Base-by-base conservation (phyloP, 371 early-diverging fungal species). In the Entomophthora muscae region DNA sequence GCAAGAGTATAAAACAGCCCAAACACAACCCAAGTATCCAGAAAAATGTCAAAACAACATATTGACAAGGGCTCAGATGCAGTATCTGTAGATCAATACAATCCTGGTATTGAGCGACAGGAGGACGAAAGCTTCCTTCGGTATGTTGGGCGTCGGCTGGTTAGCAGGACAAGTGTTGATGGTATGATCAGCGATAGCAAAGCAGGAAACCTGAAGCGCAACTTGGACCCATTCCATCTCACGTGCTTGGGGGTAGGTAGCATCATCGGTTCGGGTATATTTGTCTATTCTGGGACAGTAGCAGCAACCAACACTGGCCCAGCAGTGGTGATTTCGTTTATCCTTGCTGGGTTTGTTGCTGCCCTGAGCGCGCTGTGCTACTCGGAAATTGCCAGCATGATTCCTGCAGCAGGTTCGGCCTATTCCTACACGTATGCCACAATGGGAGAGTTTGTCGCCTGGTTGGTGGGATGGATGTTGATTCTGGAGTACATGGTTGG, bases 381-480 rank as follows among this genome's bases (percentile, higher is more conserved):
- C 66, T 80, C 87, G 28, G 91, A 90, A 71, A 73, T 90, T 74
- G 83, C 90, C 1, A 80, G 86, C 23, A 84, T 85, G 85, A 83
- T 90, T 52, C 91, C 91, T 1, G 81, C 88, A 17, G 78, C 89
- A 23, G 91, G 91, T 27, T 88, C 88, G 0, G 85, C n/a, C n/a
- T n/a, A n/a, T n/a, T n/a, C n/a, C n/a, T n/a, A n/a, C n/a, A n/a
- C n/a, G n/a, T n/a, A n/a, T 63, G 86, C 88, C 1, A 86, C 89
- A 0, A 77, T 89, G 74, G 91, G 91, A 27, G 90, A 90, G 74
- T 73, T 88, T 52, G 69, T 86, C 23, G 89, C 80, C 1, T 90
- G 88, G 88, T 81, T 81, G 30, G 81, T 90, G 64, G 90, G 89
- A 24, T 90, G 90, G 90, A 82, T 88, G 71, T 70, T 89, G 33